Evolutionary conservation across 331 rosid species (phyloP), one percentile per base, ranked within the genome.

Genomic region (Quercus phellos): DNA sequence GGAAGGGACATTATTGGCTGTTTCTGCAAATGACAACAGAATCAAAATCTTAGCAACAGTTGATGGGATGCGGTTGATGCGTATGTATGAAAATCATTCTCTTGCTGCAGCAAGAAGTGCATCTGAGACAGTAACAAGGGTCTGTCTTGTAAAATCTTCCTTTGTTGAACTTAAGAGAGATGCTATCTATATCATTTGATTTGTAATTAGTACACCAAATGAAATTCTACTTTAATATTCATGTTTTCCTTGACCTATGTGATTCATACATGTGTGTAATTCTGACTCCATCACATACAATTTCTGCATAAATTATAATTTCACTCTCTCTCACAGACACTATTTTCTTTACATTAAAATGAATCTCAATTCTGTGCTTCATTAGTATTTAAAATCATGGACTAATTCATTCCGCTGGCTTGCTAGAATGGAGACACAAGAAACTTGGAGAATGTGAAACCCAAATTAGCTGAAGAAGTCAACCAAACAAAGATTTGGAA

Each of bases 1-100:
- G 71, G 83, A 80, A 27, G 83, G 83, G 53, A 74, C 63, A 38
- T 32, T 80, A 43, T 68, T 80, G 79, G 83, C 83, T 74, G 79
- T 80, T 56, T 55, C 83, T 43, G 61, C 83, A 42, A 74, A 55
- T 46, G 71, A 74, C 19, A 55, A 74, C 27, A 43, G 68, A 67
- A 74, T 80, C 18, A 80, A 80, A 68, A 53, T 80, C 42, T 61
- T 80, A 16, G 83, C 83, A 74, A 74, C 79, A 2, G 71, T 56
- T 27, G 74, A 80, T 68, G 83, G 83, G 43, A 51, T 67, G 70
- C 70, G 60, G 18, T 55, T 55, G 70, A 54, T 80, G 61, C 24
- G 63, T 4, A 19, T 19, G 17, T 13, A 38, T 42, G 70, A 74
- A 21, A 26, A 34, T 60, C 78, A 19, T 21, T 7, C 78, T 34